Evolutionary conservation across 2,329 filamentous ascomycete species (phyloP).

Genomic region (Nemania sp.): DNA sequence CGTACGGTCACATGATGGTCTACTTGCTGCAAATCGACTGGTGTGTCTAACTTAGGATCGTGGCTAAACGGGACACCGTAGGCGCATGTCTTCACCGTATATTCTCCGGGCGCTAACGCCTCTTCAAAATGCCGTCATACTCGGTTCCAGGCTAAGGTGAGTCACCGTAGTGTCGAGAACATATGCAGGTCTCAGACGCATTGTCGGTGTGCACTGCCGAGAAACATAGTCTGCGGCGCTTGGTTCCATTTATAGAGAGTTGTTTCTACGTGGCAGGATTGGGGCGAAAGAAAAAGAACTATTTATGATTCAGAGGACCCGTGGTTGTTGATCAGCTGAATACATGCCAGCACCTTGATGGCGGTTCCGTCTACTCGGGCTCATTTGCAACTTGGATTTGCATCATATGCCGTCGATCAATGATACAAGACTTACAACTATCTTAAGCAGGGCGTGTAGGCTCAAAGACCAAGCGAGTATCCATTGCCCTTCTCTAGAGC

Average conservation of each 20-base stretch:
- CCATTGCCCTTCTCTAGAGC: conserved; percentile 42
- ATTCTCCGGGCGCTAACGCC: not conserved
- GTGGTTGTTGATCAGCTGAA: not conserved
- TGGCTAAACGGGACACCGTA: not conserved
- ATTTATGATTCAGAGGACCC: not conserved
- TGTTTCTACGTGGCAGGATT: not conserved
- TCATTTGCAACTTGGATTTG: not conserved
- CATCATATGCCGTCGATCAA: not conserved
- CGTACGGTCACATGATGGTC: not conserved
- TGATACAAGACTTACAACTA: not conserved
- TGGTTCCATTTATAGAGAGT: not conserved
- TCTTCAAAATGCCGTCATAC: not conserved
- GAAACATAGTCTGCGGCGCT: not conserved
- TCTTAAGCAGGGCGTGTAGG: not conserved
- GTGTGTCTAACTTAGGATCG: not conserved
- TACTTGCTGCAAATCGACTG: not conserved
- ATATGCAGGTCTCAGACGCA: conserved; percentile 1
- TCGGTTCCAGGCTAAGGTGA: not conserved
- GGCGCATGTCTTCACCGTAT: not conserved
- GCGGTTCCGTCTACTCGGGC: not conserved
- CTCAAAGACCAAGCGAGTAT: conserved; percentile 26
- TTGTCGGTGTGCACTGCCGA: not conserved
- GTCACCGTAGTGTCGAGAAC: not conserved
- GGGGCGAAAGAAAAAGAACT: not conserved
- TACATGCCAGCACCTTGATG: not conserved